Percentiles rank a stretch among this genome's conserved stretches.
Conservation (phyloP, 1,284 basidiomycete genomes). For the Exobasidium rhododendri region DNA sequence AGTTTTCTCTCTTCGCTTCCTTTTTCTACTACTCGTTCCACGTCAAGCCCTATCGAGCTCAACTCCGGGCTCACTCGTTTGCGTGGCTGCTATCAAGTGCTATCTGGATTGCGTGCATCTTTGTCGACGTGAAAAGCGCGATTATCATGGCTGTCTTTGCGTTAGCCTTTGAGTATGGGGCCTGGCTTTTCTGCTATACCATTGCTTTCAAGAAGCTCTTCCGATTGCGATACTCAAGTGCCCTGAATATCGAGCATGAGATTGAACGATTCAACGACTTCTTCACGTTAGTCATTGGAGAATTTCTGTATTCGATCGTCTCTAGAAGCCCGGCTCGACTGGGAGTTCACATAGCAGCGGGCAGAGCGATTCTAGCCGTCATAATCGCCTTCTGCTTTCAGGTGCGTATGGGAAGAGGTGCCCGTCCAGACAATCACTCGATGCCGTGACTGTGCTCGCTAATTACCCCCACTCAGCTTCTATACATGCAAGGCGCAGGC, state of each 20-base stretch:
- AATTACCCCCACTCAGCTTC: slow-evolving; percentile 1
- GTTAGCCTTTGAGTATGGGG: slow-evolving; percentile 28
- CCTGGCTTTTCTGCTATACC: slow-evolving; percentile 38
- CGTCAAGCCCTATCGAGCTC: slow-evolving; percentile 42
- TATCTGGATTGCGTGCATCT: slow-evolving; percentile 40
- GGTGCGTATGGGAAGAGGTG: slow-evolving; percentile 27
- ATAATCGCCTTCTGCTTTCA: slow-evolving; percentile 33
- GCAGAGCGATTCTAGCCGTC: slow-evolving; percentile 28
- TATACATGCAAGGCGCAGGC: slow-evolving; percentile 32
- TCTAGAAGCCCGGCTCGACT: slow-evolving; percentile 30
- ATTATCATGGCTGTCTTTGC: slow-evolving; percentile 35
- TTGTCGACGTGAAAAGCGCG: slow-evolving; percentile 25
- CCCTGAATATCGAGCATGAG: slow-evolving; percentile 45
- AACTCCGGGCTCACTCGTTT: slow-evolving; percentile 26
- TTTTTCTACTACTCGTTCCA: slow-evolving; percentile 33
- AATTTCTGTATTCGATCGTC: slow-evolving; percentile 32
- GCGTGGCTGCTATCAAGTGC: slow-evolving; percentile 24
- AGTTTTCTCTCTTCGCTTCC: slow-evolving; percentile 24
- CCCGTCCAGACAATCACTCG: slow-evolving; percentile 21
- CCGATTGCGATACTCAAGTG: slow-evolving; percentile 35
- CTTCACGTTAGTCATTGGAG: slow-evolving; percentile 41
- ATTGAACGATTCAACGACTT: slow-evolving; percentile 45
- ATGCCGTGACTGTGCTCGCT: slow-evolving; percentile 26
- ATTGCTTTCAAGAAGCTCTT: slow-evolving; percentile 34
- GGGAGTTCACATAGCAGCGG: slow-evolving; percentile 32